These are phyloP conservation scores for Tubosaeta sp. DNA, from an alignment of 768 basidiomycete genomes.

Conservation along the genomic window DNA sequence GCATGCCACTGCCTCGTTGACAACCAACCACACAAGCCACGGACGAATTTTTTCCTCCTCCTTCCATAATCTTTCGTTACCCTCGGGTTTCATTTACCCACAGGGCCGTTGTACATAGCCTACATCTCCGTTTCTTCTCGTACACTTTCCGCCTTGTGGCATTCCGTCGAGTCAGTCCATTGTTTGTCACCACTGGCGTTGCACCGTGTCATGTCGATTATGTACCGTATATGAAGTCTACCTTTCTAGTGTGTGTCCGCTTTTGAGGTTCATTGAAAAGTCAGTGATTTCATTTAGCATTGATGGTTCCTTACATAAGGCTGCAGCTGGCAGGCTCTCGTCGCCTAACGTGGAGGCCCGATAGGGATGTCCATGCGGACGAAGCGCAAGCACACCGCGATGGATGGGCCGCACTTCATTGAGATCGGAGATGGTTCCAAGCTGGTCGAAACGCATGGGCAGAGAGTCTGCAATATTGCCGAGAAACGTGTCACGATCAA, in stretches of 20 bases:
- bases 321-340: too few species aligned
- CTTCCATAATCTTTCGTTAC: too few species aligned
- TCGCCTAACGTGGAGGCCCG: neutral
- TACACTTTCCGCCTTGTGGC: neutral
- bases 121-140: neutral
- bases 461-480: constrained; percentile 16
- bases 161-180: neutral
- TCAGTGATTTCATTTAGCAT: too few species aligned
- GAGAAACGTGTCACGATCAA: neutral
- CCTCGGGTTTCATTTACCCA: too few species aligned
- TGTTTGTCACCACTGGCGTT: neutral
- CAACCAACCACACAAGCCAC: neutral
- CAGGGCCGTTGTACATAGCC: neutral
- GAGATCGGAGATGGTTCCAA: constrained; percentile 4
- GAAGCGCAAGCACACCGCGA: neutral
- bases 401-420: constrained; percentile 15
- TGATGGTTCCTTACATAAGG: too few species aligned
- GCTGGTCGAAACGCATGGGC: neutral
- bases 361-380: neutral
- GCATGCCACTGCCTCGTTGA: neutral
- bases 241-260: too few species aligned
- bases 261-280: too few species aligned
- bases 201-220: neutral
- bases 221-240: neutral
- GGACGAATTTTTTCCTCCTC: neutral